A percentile compares a stretch with the other conserved stretches of the same genome.
Evolutionary conservation across 208 protist species (phyloP).

Genomic region (Tritrichomonas foetus): DNA sequence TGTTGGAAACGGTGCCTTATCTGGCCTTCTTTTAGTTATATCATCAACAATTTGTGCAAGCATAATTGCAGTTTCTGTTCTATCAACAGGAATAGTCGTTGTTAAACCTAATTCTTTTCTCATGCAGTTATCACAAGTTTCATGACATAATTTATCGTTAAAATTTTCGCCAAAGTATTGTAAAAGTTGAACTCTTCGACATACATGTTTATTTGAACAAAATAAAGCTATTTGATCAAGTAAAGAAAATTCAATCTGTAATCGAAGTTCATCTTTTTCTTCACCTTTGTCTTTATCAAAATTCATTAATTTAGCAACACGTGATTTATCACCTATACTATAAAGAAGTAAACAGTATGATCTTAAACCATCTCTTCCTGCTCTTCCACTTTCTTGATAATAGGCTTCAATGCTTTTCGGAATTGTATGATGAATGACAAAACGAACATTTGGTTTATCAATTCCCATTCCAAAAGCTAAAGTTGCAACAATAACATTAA

Average conservation of each 20-base stretch:
- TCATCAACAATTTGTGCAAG: background rate
- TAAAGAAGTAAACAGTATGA: constrained; percentile 46
- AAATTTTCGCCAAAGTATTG: constrained; percentile 40
- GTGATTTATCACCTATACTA: constrained; percentile 22
- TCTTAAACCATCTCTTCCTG: constrained; percentile 55
- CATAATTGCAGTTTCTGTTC: background rate
- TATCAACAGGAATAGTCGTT: background rate
- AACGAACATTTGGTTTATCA: constrained; percentile 58
- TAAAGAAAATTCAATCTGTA: background rate
- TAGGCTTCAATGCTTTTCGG: constrained; percentile 56
- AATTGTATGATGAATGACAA: constrained; percentile 62
- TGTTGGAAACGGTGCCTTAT: background rate
- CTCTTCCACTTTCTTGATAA: constrained; percentile 62
- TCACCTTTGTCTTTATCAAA: background rate
- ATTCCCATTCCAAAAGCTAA: constrained; percentile 65
- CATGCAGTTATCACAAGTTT: constrained; percentile 39
- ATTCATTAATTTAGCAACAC: constrained; percentile 10
- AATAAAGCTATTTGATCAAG: background rate
- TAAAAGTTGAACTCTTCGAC: background rate
- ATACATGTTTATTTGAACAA: background rate
- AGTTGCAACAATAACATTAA: constrained; percentile 57
- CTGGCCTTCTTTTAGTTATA: background rate
- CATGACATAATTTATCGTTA: background rate
- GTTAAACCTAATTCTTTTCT: background rate
- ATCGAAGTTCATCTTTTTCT: background rate